Evolutionary conservation across 495 filamentous ascomycete species (phyloP).

Genomic region (Penicillium tannophilum): DNA sequence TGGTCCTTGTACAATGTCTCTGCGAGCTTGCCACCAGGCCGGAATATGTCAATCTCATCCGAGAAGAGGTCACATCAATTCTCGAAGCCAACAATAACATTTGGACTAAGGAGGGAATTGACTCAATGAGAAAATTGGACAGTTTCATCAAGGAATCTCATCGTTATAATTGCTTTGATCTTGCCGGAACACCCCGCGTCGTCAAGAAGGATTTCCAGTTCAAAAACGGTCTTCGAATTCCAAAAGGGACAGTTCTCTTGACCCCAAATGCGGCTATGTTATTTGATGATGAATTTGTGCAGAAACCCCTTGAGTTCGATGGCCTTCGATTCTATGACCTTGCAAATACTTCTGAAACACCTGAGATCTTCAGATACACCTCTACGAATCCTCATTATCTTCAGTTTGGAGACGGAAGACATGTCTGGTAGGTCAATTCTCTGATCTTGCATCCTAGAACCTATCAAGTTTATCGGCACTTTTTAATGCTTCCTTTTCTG

Average conservation of each 20-base stretch:
- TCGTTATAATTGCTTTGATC: not conserved
- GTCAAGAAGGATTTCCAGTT: not conserved
- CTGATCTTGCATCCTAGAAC: not conserved
- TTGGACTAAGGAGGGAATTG: not conserved
- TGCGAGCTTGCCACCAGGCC: not conserved
- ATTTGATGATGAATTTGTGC: not conserved
- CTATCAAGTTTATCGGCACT: too few relatives aligned
- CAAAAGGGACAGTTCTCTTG: not conserved
- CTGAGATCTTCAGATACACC: not conserved
- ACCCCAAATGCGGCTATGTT: not conserved
- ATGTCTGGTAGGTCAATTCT: not conserved
- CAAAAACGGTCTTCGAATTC: not conserved
- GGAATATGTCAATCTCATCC: not conserved
- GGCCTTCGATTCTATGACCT: not conserved
- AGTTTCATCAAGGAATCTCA: not conserved
- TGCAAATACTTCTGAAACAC: not conserved
- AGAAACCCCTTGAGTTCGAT: not conserved
- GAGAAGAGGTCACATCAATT: not conserved
- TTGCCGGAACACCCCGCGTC: not conserved
- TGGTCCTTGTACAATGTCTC: not conserved
- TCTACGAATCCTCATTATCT: not conserved
- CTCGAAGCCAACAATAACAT: not conserved
- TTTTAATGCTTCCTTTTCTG: too few relatives aligned
- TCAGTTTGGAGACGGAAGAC: not conserved
- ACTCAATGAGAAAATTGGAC: not conserved